These are phyloP conservation scores for Croton setiger DNA, from an alignment of 441 rosid genomes.

Conservation along the genomic window DNA sequence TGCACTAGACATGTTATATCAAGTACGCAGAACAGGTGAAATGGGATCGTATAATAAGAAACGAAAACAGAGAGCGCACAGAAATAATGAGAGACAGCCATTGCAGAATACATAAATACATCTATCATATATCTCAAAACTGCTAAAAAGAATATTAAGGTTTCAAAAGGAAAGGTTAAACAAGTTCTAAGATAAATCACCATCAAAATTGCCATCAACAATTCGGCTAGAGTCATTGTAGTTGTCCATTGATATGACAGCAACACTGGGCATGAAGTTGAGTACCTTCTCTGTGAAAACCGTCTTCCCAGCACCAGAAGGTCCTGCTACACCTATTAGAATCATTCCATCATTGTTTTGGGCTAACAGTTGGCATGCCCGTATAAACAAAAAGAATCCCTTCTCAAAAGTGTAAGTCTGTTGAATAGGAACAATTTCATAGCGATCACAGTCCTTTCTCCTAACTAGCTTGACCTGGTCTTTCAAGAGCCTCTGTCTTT, in stretches of 20 bases:
- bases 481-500: conserved; percentile 73
- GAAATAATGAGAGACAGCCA: neutral
- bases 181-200: conserved; percentile 35
- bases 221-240: conserved; percentile 87
- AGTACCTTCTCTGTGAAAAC: conserved; percentile 87
- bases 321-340: conserved; percentile 91
- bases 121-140: neutral
- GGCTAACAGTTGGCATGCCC: conserved; percentile 82
- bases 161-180: conserved; percentile 10
- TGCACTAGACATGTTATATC: neutral
- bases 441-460: conserved; percentile 67
- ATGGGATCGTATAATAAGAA: neutral
- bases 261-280: conserved; percentile 83
- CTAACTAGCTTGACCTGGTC: conserved; percentile 72
- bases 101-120: neutral
- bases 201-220: conserved; percentile 96
- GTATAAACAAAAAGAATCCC: conserved; percentile 83
- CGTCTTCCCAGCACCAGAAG: conserved; percentile 98
- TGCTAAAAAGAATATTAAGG: conserved; percentile 1
- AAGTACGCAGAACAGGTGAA: neutral
- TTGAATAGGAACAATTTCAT: conserved; percentile 68
- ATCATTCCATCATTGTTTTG: conserved; percentile 83
- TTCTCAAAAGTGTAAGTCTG: conserved; percentile 81
- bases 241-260: conserved; percentile 92
- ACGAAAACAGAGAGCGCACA: neutral